Base-by-base conservation (phyloP, 2,329 filamentous ascomycete species). In the Colletotrichum sp. region DNA sequence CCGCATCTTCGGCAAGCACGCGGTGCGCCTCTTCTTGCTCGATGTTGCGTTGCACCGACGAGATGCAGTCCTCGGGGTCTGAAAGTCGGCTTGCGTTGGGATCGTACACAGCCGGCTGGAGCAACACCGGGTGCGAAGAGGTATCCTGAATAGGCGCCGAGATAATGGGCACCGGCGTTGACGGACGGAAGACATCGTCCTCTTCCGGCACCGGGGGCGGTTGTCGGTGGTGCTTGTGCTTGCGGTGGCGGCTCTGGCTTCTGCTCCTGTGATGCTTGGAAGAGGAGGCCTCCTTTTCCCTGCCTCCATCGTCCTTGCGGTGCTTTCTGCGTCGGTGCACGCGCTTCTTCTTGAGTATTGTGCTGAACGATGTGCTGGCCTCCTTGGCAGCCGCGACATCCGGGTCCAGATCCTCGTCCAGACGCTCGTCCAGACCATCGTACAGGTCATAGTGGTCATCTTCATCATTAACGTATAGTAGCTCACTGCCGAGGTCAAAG, bases 71-170 rank as follows among this genome's bases (percentile, higher is more conserved):
- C 77, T 88, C 85, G 16, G 78, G 78, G n/a, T 48, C 75, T 24
- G 63, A 28, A 30, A 70, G 75, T 24, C 68, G 74, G 34, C 79
- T 75, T 30, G 78, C 78, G 48, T 43, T 71, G 34, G 90, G 89
- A 77, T 91, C 86, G 80, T 92, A 93, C 39, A 90, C 88, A 15
- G 89, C 89, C 3, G 91, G 90, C 79, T 90, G 90, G 10, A 93
- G 85, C 21, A 90, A 82, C 30, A 90, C 85, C 3, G 89, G 89
- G 72, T 88, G 86, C 12, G 88, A 87, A 30, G 86, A 84, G n/a
- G 85, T 82, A 70, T 84, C 81, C 59, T 90, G 85, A 70, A 91
- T 88, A 24, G 90, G 90, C 4, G 88, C 85, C 4, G 87, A 86
- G 81, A 91, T 90, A 79, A 84, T 78, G 32, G 83, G 81, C n/a